These are phyloP conservation scores for Solanum pinnatisectum DNA, from an alignment of 257 asterid genomes.

Conservation along the genomic window DNA sequence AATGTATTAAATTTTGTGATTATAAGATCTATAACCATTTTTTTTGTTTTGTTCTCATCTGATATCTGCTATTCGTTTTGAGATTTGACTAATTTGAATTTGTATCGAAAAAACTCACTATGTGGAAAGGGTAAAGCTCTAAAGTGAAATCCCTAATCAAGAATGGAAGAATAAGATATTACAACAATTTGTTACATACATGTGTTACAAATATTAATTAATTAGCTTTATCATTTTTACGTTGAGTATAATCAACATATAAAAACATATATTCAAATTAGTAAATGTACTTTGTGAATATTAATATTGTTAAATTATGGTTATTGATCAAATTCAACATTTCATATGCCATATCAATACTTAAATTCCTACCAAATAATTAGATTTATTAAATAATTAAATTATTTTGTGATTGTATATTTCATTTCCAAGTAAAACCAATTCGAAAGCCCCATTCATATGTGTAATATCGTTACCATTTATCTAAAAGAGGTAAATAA, in stretches of 20 bases:
- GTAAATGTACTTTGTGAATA: not conserved
- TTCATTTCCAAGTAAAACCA: not conserved
- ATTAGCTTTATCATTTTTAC: not conserved
- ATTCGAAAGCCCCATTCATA: not conserved
- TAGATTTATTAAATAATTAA: not conserved
- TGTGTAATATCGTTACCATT: not conserved
- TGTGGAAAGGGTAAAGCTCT: not conserved
- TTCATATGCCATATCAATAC: not conserved
- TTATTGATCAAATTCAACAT: not conserved
- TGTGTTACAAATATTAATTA: not conserved
- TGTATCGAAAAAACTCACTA: not conserved
- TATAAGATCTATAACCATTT: not conserved
- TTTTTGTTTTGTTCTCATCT: accelerated
- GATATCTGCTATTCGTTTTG: not conserved
- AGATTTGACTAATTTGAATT: not conserved
- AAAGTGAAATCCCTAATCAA: not conserved
- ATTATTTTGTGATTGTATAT: not conserved
- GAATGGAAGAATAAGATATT: not conserved
- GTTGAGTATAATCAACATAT: not conserved
- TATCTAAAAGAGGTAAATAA: not conserved
- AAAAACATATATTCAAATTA: not conserved
- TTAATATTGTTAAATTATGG: not conserved
- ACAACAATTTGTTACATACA: not conserved
- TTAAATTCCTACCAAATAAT: not conserved
- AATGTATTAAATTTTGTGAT: not conserved